Base-by-base conservation (phyloP, 495 filamentous ascomycete species). In the Daldinia childiae region DNA sequence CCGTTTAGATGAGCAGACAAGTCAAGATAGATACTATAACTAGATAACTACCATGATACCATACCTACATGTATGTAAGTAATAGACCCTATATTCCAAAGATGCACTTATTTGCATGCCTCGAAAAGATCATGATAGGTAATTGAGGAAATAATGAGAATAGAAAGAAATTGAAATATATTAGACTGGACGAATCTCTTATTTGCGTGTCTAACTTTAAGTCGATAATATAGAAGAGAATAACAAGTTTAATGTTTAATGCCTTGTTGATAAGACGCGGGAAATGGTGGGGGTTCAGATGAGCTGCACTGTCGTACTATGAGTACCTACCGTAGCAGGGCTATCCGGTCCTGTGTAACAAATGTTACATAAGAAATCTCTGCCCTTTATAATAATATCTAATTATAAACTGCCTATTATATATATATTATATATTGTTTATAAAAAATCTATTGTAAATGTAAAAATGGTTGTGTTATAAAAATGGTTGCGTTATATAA, bases 241-340 rank as follows among this genome's bases (percentile, higher is more conserved):
- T 29, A 29, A 29, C 27, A 41, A 41, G 39, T 36, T 36, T 41
- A 30, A 30, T 8, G n/a, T n/a, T 6, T n/a, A 41, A 41, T 17
- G 39, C 39, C 39, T 24, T 48, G 3, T 48, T 48, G 43, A 48
- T 48, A 48, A 48, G 43, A 48, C 43, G 19, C 43, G 43, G 43
- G 43, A 48, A 48, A 14, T 48, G 43, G 43, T 19, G 43, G 43
- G 43, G 43, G 17, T 48, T 48, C 1, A 48, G 43, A 24, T 21
- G 43, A 48, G 43, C 43, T 48, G 43, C 43, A 48, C 19, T 24
- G 19, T 11, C 6, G 43, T 3, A 48, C 34, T 36, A 36, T 3
- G 32, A 34, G 32, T 34, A 32, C 7, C 26, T 26, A 26, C 26
- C 26, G 3, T 26, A 26, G 3, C 26, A 3, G 26, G 26, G 3